Percentiles rank a stretch among this genome's conserved stretches.
phyloP scores from a whole-genome alignment of 371 early-diverging fungal species.

The Entomophthora muscae region DNA sequence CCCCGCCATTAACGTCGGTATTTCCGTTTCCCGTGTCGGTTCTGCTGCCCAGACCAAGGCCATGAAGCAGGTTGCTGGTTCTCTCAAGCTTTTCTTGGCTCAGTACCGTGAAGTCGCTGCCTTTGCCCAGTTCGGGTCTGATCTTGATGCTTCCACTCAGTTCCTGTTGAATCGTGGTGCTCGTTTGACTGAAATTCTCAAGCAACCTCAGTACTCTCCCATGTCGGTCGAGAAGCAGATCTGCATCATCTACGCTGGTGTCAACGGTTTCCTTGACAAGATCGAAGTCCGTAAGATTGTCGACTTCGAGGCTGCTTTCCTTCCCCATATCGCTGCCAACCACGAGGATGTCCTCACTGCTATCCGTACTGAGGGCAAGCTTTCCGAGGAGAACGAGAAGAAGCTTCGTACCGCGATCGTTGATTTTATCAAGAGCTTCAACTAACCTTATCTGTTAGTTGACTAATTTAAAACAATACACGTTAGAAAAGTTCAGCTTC shows the following conservation, averaged over 20 bases:
- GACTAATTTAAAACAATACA: conserved; percentile 1
- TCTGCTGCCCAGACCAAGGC: conserved; percentile 96
- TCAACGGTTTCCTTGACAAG: conserved; percentile 95
- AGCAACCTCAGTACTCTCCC: conserved; percentile 87
- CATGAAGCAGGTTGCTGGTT: conserved; percentile 96
- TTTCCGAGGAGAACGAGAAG: conserved; percentile 71
- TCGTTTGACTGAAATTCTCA: conserved; percentile 88
- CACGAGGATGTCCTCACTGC: conserved; percentile 69
- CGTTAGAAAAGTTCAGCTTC: no score
- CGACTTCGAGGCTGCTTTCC: conserved; percentile 78
- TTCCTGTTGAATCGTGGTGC: conserved; percentile 91
- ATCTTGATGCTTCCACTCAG: conserved; percentile 90
- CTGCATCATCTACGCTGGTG: conserved; percentile 82
- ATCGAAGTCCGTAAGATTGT: conserved; percentile 73
- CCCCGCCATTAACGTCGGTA: conserved; percentile 96
- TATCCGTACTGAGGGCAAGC: conserved; percentile 75
- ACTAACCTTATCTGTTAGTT: conserved; percentile 2
- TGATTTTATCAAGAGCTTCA: conserved; percentile 73
- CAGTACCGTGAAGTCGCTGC: conserved; percentile 98
- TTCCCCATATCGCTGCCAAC: conserved; percentile 71
- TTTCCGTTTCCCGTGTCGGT: conserved; percentile 95
- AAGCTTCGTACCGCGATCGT: conserved; percentile 63
- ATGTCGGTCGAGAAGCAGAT: conserved; percentile 87
- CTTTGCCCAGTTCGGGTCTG: conserved; percentile 96
- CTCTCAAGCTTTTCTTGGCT: conserved; percentile 92